Base-by-base conservation (phyloP, 164 flowering plant species). In the Sedum album region DNA sequence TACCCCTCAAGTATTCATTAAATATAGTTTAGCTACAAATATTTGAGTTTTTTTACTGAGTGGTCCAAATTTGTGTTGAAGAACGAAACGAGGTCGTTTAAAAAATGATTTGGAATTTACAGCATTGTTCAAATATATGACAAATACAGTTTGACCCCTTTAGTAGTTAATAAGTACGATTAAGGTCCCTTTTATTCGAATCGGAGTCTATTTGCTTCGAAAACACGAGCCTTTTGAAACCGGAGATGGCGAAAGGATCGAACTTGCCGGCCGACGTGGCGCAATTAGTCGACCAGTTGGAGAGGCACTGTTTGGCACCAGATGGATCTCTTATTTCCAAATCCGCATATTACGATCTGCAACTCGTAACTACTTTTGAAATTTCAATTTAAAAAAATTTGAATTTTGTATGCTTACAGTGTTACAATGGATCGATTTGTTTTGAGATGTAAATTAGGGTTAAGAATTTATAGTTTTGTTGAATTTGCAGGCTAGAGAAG, bases 291-390 rank as follows among this genome's bases (percentile, higher is more conserved):
- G 96, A 93, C 71, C 98, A 91, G 76, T 76, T 91, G 69, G 98
- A 93, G 65, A 87, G 98, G 41, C 96, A 93, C 74, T 93, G 96
- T 72, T 82, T 93, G 73, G 94, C 98, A 71, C 95, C 97, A 28
- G 97, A 93, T 79, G 97, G 94, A 36, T 93, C 98, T 66, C 82
- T 84, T 68, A 75, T 88, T 74, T 84, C 93, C 80, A 93, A 89
- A 84, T 85, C 98, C 55, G 78, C 91, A 31, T 83, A 74, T 80
- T 71, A 70, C 79, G 97, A 91, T 79, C 97, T 91, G 70, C 97
- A 89, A 74, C 83, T 80, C 67, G 98, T 91, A 82, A 30, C 18
- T 14, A 49, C 76, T 41, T 68, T 61, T 61, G 46, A 30, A n/a
- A 39, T 55, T 69, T 33, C 18, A 48, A 0, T 26, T 26, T 14